A percentile compares a stretch with the other conserved stretches of the same genome.
Conservation (phyloP, 805 yeast species). For the Nakazawaea sp. region DNA sequence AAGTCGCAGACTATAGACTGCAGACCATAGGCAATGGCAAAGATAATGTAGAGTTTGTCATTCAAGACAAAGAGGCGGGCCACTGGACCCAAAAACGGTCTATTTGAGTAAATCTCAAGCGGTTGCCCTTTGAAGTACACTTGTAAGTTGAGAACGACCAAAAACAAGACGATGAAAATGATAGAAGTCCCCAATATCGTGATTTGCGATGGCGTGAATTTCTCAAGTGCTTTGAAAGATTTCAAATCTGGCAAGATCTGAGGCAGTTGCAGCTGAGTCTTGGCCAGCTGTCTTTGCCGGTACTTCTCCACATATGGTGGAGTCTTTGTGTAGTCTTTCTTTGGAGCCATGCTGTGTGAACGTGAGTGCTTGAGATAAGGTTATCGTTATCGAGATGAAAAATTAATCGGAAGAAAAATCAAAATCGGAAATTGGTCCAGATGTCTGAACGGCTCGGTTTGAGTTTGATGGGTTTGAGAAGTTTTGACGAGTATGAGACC, state of each 20-base stretch:
- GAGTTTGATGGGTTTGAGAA: too few species aligned
- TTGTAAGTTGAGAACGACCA: constrained; percentile 3
- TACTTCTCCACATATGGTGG: constrained; percentile 8
- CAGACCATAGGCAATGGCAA: not conserved
- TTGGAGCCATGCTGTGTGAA: not conserved
- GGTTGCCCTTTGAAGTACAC: constrained; percentile 4
- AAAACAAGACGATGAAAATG: not conserved
- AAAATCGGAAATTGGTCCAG: too few species aligned
- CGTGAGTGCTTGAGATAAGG: too few species aligned
- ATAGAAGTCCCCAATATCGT: constrained; percentile 1
- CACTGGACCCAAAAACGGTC: not conserved
- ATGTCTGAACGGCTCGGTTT: too few species aligned
- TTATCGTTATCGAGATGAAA: too few species aligned
- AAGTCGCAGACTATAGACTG: constrained; percentile 7
- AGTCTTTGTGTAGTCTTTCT: constrained; percentile 1
- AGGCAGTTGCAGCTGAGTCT: not conserved
- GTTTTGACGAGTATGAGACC: too few species aligned
- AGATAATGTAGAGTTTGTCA: constrained; percentile 3
- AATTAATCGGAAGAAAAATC: too few species aligned
- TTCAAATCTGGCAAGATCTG: constrained; percentile 3
- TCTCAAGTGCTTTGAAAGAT: not conserved
- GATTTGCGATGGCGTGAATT: constrained; percentile 2
- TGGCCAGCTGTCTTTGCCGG: not conserved
- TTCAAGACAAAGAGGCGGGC: constrained; percentile 4
- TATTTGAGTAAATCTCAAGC: not conserved